Conservation (phyloP, 2,329 filamentous ascomycete species). For the Penicillium decumbens region DNA sequence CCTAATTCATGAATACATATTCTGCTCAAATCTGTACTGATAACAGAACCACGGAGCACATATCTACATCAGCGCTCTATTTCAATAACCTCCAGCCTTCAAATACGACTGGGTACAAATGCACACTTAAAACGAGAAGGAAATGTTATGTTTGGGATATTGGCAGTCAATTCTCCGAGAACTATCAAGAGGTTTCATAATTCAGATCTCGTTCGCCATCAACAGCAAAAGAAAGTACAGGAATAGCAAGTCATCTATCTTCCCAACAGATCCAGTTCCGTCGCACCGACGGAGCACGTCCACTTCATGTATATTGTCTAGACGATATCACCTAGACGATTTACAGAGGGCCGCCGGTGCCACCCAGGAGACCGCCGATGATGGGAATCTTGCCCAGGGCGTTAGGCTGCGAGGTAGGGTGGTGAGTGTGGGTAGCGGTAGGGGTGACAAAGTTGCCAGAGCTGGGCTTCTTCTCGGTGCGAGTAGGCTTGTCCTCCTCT, state of each 20-base stretch:
- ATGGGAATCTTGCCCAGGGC: conserved; percentile 22
- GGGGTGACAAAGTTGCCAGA: conserved; percentile 23
- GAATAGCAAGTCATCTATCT: not conserved
- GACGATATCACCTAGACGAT: not conserved
- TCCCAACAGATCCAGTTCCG: not conserved
- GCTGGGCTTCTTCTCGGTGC: conserved; percentile 15
- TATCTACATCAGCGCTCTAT: not conserved
- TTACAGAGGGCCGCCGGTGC: conserved; percentile 15
- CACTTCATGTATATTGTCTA: not conserved
- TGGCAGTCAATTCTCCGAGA: not conserved
- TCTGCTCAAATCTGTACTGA: not conserved
- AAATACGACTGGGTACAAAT: not conserved
- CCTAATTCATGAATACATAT: not conserved
- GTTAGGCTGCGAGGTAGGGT: conserved; percentile 17
- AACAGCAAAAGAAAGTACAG: conserved; percentile 1
- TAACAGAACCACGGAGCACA: not conserved
- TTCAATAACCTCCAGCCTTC: not conserved
- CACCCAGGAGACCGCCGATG: conserved; percentile 22
- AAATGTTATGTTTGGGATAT: not conserved
- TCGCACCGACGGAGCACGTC: not conserved
- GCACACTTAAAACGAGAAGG: not conserved
- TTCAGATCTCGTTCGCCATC: not conserved
- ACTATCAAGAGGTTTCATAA: not conserved
- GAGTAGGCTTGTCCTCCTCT: conserved; percentile 4
- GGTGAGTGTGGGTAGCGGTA: conserved; percentile 11